Base-by-base conservation (phyloP, 371 early-diverging fungal species). In the Rhizomucor pusillus region DNA sequence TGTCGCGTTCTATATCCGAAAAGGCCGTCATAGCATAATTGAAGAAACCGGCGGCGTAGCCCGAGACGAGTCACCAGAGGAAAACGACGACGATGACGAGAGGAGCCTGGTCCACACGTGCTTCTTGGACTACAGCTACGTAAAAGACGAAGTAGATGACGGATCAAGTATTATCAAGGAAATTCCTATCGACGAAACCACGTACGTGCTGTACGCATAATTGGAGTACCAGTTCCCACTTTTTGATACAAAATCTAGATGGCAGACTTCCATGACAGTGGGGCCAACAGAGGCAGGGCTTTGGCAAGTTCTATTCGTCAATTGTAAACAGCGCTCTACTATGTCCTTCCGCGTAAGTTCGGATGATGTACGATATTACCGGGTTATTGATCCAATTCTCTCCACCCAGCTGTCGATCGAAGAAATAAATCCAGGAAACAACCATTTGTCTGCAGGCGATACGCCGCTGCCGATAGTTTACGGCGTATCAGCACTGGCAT, bases 371-470 rank as follows among this genome's bases (percentile, higher is more conserved):
- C 20, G 5, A 33, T 48, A 6, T 19, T 5, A 14, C 37, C 3
- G 24, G 22, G n/a, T 24, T 25, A 43, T 14, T 14, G 3, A 29
- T 22, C 9, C n/a, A 6, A 14, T 12, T 11, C 20, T 47, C 3
- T 59, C n/a, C n/a, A n/a, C n/a, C n/a, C n/a, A 81, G 81, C 43
- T 81, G 52, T 71, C 62, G 24, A 67, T 71, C 2, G 66, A 65
- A 4, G 70, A 72, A 51, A 51, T 75, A 24, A 82, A 82, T 50
- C 81, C 81, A 2, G 73, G 69, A 19, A 65, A 66, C 40, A 77
- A 76, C 49, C 69, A 71, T 34, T 60, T 80, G 40, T 79, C 80
- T 18, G 83, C 83, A 23, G 81, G 81, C 6, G 83, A 82, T 43
- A 73, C 71, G 7, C 81, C 81, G 4, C 56, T 82, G 35, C 80